A percentile compares a stretch with the other conserved stretches of the same genome.
phyloP scores from a whole-genome alignment of 2,329 filamentous ascomycete species.

The Botrytis elliptica region DNA sequence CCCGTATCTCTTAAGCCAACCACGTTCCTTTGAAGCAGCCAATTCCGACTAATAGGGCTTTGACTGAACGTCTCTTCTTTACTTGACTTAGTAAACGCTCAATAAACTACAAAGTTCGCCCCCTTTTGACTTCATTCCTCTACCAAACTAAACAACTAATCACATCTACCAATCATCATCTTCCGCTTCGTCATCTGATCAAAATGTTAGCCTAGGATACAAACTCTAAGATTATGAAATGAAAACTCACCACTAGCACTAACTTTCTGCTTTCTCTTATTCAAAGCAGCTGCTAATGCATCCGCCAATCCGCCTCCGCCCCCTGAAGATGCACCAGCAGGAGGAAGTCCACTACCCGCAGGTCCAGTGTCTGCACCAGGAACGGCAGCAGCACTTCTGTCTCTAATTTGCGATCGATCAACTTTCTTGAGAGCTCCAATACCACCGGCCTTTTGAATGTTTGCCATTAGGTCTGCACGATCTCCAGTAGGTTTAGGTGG shows the following conservation, averaged over 20 bases:
- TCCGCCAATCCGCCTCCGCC: conserved; percentile 71
- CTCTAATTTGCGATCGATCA: conserved; percentile 65
- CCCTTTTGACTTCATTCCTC: background rate
- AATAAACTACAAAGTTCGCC: background rate
- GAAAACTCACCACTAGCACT: conserved; percentile 81
- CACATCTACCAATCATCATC: conserved; percentile 67
- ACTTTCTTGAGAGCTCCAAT: conserved; percentile 74
- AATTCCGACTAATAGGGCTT: background rate
- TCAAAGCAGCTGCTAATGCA: conserved; percentile 74
- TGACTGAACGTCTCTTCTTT: background rate
- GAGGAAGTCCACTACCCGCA: conserved; percentile 51
- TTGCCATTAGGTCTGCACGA: conserved; percentile 63
- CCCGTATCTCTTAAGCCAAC: background rate
- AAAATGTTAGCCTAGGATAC: conserved; percentile 36
- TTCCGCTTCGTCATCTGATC: conserved; percentile 70
- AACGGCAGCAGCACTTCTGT: conserved; percentile 66
- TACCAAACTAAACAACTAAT: conserved; percentile 7
- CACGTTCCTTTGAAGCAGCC: conserved; percentile 1
- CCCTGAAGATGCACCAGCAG: conserved; percentile 53
- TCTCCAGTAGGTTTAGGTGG: conserved; percentile 45
- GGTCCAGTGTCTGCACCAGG: conserved; percentile 53
- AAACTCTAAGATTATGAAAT: background rate
- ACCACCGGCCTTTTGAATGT: conserved; percentile 69
- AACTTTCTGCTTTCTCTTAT: conserved; percentile 89
- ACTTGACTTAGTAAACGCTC: background rate